Percentiles rank a stretch among this genome's conserved stretches.
phyloP scores from a whole-genome alignment of 1,139 yeast species.

The Saccharomycopsis phalli region DNA sequence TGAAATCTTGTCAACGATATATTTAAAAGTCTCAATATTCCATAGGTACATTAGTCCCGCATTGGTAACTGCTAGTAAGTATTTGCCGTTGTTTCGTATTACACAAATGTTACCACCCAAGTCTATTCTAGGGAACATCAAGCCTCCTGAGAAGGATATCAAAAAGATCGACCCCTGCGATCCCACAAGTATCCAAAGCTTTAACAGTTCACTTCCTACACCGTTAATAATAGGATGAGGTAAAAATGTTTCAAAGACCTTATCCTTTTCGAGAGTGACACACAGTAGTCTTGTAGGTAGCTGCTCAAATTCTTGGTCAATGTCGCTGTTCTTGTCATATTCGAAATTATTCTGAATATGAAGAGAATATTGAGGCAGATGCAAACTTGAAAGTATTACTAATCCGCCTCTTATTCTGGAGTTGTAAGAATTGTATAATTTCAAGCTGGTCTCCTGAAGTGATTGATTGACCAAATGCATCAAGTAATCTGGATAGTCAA shows the following conservation, averaged over 20 bases:
- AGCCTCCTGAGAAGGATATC: conserved; percentile 49
- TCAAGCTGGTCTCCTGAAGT: conserved; percentile 9
- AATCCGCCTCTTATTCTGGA: conserved; percentile 11
- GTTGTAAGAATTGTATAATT: conserved; percentile 6
- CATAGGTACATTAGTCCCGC: conserved; percentile 43
- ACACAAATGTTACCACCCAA: conserved; percentile 44
- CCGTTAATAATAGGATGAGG: conserved; percentile 14
- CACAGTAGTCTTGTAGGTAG: conserved; percentile 30
- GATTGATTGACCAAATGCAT: conserved; percentile 9
- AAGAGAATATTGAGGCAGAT: conserved; percentile 6
- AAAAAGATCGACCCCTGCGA: conserved; percentile 55
- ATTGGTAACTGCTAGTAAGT: conserved; percentile 41
- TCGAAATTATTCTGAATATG: conserved; percentile 19
- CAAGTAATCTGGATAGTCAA: conserved; percentile 17
- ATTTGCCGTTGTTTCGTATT: conserved; percentile 34
- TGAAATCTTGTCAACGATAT: conserved; percentile 36
- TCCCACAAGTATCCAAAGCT: conserved; percentile 49
- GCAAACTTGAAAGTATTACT: conserved; percentile 3
- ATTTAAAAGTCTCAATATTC: conserved; percentile 33
- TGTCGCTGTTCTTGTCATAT: conserved; percentile 23
- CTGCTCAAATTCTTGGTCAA: conserved; percentile 32
- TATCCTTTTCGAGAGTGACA: conserved; percentile 29
- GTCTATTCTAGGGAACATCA: conserved; percentile 42
- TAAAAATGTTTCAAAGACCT: conserved; percentile 21
- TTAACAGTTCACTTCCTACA: conserved; percentile 26